Evolutionary conservation across 2,329 filamentous ascomycete species (phyloP), one percentile per base, ranked within the genome.

Genomic region (Neoarthrinium moseri): DNA sequence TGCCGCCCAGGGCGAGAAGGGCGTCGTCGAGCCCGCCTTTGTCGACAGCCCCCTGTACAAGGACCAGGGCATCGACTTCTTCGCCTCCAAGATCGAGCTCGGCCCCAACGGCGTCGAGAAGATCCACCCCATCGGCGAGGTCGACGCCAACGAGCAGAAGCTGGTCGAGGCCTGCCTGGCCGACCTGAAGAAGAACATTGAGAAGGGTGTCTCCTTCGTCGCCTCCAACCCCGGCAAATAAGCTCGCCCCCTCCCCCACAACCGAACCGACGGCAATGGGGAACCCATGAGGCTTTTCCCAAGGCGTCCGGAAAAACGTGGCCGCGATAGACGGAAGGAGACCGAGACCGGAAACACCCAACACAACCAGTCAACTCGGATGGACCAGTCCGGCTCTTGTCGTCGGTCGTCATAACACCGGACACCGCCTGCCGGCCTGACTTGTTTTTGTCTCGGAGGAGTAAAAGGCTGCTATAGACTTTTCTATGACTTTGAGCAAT

Each of bases 41-140:
- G 91, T 99, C 66, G 91, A 99, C 75, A 92, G 87, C 69, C 91
- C 92, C 54, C 84, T 97, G 59, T 97, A 90, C 89, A 96, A 96
- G 87, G 91, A 96, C 78, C 87, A 95, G 79, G 94, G 92, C 65
- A 83, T 95, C 64, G 88, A 95, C 51, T 99, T 95, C 88, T 99
- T 99, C 78, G 87, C 90, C 68, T 91, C 87, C 75, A 86, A 84
- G 72, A 89, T 99, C 67, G 89, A 96, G 80, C 89, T 99, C 65
- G 94, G 94, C 76, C 91, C 91, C 70, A 87, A 92, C 70, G 94
- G 94, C 78, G 92, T 95, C 56, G 85, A 94, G 82, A 87, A 95
- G 83, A 92, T 97, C 71, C 80, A 87, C 70, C 84, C 87, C 61
- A 75, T 99, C 61, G 94, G 94, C 72, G 79, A 88, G 73, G 67